These are phyloP conservation scores for Komagataella kurtzmanii DNA, from an alignment of 805 yeast species.

Conservation along the genomic window DNA sequence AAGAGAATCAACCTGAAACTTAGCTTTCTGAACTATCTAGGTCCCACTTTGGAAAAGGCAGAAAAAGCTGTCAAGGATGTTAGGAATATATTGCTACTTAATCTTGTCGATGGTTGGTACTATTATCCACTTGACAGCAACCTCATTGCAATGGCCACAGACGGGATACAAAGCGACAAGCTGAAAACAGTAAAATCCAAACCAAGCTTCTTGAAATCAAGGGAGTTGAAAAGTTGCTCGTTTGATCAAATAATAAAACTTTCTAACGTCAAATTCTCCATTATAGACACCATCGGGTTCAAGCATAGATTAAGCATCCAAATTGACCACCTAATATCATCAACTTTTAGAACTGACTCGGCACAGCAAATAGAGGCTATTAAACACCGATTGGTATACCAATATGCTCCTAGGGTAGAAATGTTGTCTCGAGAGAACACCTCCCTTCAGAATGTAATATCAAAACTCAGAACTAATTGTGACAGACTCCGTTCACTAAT, in stretches of 20 bases:
- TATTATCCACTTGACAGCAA: background rate
- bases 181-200: background rate
- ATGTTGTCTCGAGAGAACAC: background rate
- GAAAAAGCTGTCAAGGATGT: constrained; percentile 7
- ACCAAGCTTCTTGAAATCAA: background rate
- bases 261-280: constrained; percentile 22
- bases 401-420: background rate
- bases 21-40: constrained; percentile 17
- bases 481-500: background rate
- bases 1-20: constrained; percentile 13
- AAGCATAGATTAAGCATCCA: constrained; percentile 1
- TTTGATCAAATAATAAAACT: constrained; percentile 28
- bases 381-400: background rate
- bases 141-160: constrained; percentile 4
- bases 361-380: background rate
- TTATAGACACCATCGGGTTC: constrained; percentile 16
- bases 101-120: constrained; percentile 20
- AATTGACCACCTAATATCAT: constrained; percentile 4
- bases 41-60: constrained; percentile 13
- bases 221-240: constrained; percentile 10
- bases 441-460: background rate
- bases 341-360: no score
- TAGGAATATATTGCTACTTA: constrained; percentile 13
- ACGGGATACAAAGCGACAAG: background rate
- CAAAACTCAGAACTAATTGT: constrained; percentile 1